Percentiles rank a stretch among this genome's conserved stretches.
Conservation (phyloP, 345 rosid species). For the Carallia pectinifolia region DNA sequence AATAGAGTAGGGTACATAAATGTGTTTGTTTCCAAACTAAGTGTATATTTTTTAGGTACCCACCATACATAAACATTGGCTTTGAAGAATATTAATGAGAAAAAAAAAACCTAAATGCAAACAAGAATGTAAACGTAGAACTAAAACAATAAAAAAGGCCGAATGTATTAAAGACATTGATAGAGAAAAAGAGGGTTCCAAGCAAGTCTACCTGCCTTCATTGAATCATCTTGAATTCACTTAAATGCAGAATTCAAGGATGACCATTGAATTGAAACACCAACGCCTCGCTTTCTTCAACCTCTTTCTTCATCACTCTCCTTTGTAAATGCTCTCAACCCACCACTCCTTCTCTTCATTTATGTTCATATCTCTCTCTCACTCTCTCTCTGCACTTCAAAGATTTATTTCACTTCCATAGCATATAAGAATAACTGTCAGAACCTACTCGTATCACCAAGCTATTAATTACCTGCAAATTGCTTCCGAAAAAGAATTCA, state of each 20-base stretch:
- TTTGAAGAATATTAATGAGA: neutral
- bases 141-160: neutral
- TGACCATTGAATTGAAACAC: constrained; percentile 31
- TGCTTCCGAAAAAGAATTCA: neutral
- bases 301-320: constrained; percentile 29
- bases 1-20: constrained; percentile 12
- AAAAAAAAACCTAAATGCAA: neutral
- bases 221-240: constrained; percentile 49
- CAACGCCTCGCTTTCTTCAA: constrained; percentile 49
- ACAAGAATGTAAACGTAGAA: neutral
- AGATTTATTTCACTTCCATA: neutral
- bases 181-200: constrained; percentile 17
- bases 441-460: neutral
- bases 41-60: constrained; percentile 9
- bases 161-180: constrained; percentile 31
- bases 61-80: neutral
- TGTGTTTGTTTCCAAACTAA: constrained; percentile 1
- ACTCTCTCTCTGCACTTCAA: neutral
- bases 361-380: constrained; percentile 21
- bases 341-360: constrained; percentile 46
- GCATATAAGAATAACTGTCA: constrained; percentile 9
- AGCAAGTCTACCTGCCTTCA: constrained; percentile 48
- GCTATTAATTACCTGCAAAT: neutral
- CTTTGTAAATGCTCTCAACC: constrained; percentile 49
- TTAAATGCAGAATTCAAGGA: constrained; percentile 56